Conservation (phyloP, 2,329 filamentous ascomycete species). For the Botryotinia convoluta region DNA sequence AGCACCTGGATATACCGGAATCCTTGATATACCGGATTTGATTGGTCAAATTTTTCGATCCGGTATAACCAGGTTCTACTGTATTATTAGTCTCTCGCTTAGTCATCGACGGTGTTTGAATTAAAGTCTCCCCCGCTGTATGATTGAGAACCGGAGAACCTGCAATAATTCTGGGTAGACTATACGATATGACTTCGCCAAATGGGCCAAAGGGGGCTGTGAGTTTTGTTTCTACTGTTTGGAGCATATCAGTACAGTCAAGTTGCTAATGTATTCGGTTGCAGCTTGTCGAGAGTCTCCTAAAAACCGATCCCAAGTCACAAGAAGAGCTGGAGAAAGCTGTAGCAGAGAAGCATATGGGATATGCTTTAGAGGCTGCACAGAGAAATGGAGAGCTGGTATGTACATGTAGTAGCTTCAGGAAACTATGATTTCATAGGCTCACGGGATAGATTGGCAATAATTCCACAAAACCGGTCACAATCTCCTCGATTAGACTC, state of each 20-base stretch:
- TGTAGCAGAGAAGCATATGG: constrained; percentile 46
- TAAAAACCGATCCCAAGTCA: constrained; percentile 55
- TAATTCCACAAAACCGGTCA: constrained; percentile 84
- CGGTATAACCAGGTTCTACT: no score
- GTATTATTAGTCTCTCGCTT: background rate
- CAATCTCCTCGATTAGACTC: constrained; percentile 80
- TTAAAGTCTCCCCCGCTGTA: background rate
- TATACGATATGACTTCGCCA: constrained; percentile 14
- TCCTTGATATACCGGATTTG: no score
- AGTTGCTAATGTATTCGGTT: constrained; percentile 29
- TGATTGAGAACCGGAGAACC: background rate
- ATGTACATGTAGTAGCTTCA: constrained; percentile 30
- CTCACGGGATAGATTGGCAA: constrained; percentile 59
- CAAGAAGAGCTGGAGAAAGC: constrained; percentile 55
- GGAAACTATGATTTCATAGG: background rate
- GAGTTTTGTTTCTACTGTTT: background rate
- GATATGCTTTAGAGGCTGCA: constrained; percentile 40
- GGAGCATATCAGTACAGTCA: constrained; percentile 40
- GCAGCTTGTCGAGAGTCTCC: constrained; percentile 21
- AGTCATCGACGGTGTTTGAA: constrained; percentile 4
- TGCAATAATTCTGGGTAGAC: background rate
- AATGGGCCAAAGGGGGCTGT: constrained; percentile 16
- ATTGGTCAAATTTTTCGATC: no score
- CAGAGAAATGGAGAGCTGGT: constrained; percentile 62
- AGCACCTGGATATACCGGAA: no score